phyloP scores from a whole-genome alignment of 441 rosid genomes.

The Aleurites moluccanus region DNA sequence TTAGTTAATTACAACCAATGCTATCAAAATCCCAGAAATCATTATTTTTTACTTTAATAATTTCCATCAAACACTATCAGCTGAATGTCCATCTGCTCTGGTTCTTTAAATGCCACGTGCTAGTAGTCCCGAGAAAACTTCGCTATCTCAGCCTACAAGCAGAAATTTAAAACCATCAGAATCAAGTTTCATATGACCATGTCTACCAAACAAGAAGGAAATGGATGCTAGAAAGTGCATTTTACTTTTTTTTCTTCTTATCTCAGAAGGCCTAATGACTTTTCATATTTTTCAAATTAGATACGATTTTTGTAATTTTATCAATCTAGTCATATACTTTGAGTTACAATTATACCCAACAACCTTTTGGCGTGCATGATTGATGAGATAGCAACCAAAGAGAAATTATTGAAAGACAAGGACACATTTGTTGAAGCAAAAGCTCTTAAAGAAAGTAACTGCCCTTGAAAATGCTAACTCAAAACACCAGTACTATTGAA shows the following conservation, averaged over 20 bases:
- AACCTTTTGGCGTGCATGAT: too few relatives aligned
- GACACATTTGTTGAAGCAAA: too few relatives aligned
- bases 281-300: too few relatives aligned
- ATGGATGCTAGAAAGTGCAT: neutral
- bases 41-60: neutral
- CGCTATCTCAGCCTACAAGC: slow-evolving; percentile 45
- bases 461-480: too few relatives aligned
- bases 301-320: too few relatives aligned
- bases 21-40: neutral
- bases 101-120: neutral
- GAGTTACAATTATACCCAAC: too few relatives aligned
- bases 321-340: too few relatives aligned
- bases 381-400: too few relatives aligned
- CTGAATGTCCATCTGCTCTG: neutral
- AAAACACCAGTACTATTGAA: too few relatives aligned
- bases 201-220: neutral
- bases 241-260: neutral
- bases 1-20: neutral
- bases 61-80: slow-evolving; percentile 3
- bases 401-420: too few relatives aligned
- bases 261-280: neutral
- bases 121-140: slow-evolving; percentile 43
- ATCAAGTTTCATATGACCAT: neutral
- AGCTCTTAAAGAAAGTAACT: too few relatives aligned
- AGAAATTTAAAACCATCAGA: slow-evolving; percentile 6